These are phyloP conservation scores for Skeletonema grethae DNA, from an alignment of 108 stramenopile genomes.

Conservation along the genomic window DNA sequence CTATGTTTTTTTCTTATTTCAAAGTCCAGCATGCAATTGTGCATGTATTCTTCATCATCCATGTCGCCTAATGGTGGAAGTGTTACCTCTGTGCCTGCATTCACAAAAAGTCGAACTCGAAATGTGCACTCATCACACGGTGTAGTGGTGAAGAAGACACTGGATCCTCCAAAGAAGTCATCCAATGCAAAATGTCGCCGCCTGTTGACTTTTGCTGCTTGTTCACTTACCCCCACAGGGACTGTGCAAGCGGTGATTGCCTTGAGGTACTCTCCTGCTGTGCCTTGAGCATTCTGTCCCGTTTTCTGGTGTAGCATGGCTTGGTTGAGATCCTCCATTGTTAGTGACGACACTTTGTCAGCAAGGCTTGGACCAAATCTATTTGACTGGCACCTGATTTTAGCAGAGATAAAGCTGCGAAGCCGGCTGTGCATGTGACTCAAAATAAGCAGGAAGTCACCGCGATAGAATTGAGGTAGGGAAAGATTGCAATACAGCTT, in stretches of 20 bases:
- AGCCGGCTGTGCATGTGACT: conserved; percentile 17
- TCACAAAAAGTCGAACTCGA: background rate
- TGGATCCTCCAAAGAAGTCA: too few relatives aligned
- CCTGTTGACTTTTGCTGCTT: background rate
- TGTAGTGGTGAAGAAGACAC: too few relatives aligned
- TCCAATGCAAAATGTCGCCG: too few relatives aligned
- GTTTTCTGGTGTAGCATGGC: background rate
- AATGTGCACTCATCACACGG: background rate
- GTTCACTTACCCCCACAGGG: background rate
- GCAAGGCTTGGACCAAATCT: background rate
- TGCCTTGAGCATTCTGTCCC: background rate
- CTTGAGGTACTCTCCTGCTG: background rate
- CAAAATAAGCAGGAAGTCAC: conserved; percentile 17
- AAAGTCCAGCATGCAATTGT: background rate
- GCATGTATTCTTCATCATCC: background rate
- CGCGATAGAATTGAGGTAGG: conserved; percentile 9
- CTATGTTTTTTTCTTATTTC: background rate
- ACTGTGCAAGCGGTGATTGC: background rate
- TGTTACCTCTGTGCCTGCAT: background rate
- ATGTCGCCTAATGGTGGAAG: background rate
- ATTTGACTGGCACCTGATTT: conserved; percentile 2
- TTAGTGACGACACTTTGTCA: conserved; percentile 3
- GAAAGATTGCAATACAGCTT: conserved; percentile 4
- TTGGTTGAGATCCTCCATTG: background rate
- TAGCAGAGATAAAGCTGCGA: conserved; percentile 6